Evolutionary conservation across 2,329 filamentous ascomycete genomes (phyloP), one percentile per base, ranked within the genome.

Genomic region (Graphilbum sp.): DNA sequence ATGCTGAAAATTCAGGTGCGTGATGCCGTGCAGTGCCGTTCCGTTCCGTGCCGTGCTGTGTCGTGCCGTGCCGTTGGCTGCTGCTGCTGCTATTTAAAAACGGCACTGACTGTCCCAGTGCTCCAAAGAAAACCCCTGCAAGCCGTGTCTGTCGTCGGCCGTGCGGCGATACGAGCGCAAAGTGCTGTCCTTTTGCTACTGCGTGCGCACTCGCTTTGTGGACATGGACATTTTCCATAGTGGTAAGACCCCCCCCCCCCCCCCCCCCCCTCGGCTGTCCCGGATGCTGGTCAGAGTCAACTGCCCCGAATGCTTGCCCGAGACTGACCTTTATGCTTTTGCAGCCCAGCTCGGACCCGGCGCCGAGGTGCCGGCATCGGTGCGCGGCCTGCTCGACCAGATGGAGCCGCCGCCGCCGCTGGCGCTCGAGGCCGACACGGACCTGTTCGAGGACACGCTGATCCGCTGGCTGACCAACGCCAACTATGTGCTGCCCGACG

Each of bases 1-100:
- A 49, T 54, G 41, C 43, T 54, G 16, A 50, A 53, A 38, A 50
- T 51, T 23, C 48, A 49, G 45, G 51, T 52, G 35, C 17, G 46
- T 31, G 18, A 6, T 19, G n/a, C n/a, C 16, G 9, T 21, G 27
- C 18, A 20, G 27, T 12, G 21, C 10, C 5, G 27, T n/a, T 8
- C n/a, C n/a, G n/a, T n/a, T n/a, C n/a, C n/a, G n/a, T n/a, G n/a
- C n/a, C n/a, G n/a, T n/a, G n/a, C n/a, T n/a, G n/a, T 19, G 25
- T 16, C 16, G 9, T 21, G 27, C 18, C 24, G 27, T 12, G 21
- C 10, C 5, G 27, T n/a, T 8, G 27, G 15, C 15, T n/a, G 6
- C 15, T 30, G 27, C 10, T 5, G 7, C 27, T 8, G 27, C 15
- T 13, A 13, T 30, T 30, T 32, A 32, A 17, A 5, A 32, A n/a